phyloP scores from a whole-genome alignment of 1,284 basidiomycete genomes.

The Leccinum ponderosum region DNA sequence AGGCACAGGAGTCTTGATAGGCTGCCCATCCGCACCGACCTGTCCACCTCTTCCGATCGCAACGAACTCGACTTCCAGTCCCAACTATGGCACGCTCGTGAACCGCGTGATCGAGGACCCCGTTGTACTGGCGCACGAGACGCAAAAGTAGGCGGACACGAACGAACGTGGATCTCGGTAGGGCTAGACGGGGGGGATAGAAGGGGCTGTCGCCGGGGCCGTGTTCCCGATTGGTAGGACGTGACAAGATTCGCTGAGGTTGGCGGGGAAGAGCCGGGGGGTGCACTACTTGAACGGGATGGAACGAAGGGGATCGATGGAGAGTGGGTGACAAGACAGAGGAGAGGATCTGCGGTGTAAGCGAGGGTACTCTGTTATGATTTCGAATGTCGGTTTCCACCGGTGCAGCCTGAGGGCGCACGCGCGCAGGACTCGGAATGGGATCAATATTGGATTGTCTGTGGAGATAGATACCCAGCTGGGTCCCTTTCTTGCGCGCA shows the following conservation, averaged over 20 bases:
- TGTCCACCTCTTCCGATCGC: slow-evolving; percentile 54
- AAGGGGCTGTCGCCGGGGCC: slow-evolving; percentile 44
- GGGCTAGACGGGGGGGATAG: slow-evolving; percentile 56
- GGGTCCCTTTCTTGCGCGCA: slow-evolving; percentile 69
- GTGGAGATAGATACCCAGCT: slow-evolving; percentile 90
- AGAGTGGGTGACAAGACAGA: slow-evolving; percentile 26
- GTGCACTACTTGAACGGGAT: slow-evolving; percentile 41
- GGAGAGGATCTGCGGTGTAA: slow-evolving; percentile 23
- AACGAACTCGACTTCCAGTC: slow-evolving; percentile 77
- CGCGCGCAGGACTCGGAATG: slow-evolving; percentile 39
- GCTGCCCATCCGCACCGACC: slow-evolving; percentile 45
- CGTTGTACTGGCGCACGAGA: slow-evolving; percentile 79
- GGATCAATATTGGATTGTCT: slow-evolving; percentile 77
- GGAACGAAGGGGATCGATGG: slow-evolving; percentile 47
- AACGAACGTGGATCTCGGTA: slow-evolving; percentile 72
- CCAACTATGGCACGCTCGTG: slow-evolving; percentile 84
- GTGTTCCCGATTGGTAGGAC: slow-evolving; percentile 26
- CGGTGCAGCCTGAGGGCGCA: slow-evolving; percentile 27
- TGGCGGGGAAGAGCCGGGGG: slow-evolving; percentile 35
- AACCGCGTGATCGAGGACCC: slow-evolving; percentile 85
- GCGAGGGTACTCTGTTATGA: slow-evolving; percentile 31
- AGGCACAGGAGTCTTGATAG: slow-evolving; percentile 26
- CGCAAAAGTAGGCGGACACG: slow-evolving; percentile 78
- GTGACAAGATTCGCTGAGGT: slow-evolving; percentile 21
- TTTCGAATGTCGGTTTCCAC: slow-evolving; percentile 9